Conservation (phyloP, 1,139 yeast genomes). For the Wickerhamomyces sp. region DNA sequence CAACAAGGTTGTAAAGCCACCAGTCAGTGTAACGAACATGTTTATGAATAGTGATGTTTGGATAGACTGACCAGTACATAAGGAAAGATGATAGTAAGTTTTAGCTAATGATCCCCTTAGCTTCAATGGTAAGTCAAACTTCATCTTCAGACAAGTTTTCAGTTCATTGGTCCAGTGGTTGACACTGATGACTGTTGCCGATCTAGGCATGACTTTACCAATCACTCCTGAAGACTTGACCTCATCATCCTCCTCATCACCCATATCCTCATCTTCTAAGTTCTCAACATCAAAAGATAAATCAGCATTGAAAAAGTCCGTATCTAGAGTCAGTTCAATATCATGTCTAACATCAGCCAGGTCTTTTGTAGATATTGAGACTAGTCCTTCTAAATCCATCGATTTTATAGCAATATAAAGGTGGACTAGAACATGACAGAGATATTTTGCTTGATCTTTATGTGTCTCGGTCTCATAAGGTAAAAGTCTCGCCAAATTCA, state of each 20-base stretch:
- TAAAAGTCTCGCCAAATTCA: slow-evolving; percentile 55
- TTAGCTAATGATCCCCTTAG: slow-evolving; percentile 58
- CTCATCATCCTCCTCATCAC: slow-evolving; percentile 41
- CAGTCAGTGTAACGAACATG: slow-evolving; percentile 52
- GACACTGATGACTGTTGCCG: slow-evolving; percentile 71
- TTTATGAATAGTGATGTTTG: slow-evolving; percentile 60
- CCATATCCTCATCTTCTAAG: slow-evolving; percentile 36
- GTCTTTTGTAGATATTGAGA: slow-evolving; percentile 64
- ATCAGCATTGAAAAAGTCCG: slow-evolving; percentile 37
- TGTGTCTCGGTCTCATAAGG: slow-evolving; percentile 77
- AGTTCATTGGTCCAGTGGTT: slow-evolving; percentile 89
- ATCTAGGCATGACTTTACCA: slow-evolving; percentile 56
- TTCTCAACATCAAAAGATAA: slow-evolving; percentile 40
- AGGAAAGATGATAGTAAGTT: slow-evolving; percentile 68
- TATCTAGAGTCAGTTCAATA: slow-evolving; percentile 47
- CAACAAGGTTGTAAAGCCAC: slow-evolving; percentile 43
- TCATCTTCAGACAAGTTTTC: slow-evolving; percentile 73
- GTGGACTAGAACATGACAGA: slow-evolving; percentile 75
- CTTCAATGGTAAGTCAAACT: slow-evolving; percentile 72
- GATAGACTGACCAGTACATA: slow-evolving; percentile 71
- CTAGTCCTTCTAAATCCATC: slow-evolving; percentile 68
- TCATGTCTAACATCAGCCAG: slow-evolving; percentile 39
- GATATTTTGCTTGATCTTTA: slow-evolving; percentile 65
- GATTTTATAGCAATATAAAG: slow-evolving; percentile 75
- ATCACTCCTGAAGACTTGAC: slow-evolving; percentile 35